These are phyloP conservation scores for Platismatia glauca DNA, from an alignment of 495 filamentous ascomycete species.

Conservation along the genomic window DNA sequence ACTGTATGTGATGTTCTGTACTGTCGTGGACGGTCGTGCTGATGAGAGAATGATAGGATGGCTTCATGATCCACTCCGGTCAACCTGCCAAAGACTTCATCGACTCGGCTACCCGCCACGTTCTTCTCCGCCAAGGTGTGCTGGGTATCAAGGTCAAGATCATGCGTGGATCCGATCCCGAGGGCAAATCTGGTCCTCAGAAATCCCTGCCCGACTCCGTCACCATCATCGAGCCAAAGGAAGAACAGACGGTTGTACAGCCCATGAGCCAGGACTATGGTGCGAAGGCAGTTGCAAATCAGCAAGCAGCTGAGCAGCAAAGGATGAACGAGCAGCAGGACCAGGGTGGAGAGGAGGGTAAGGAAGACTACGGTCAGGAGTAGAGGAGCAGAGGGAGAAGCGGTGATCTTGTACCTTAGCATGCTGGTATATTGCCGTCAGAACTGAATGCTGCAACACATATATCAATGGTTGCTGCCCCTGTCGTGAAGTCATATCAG, in stretches of 20 bases:
- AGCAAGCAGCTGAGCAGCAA: slow-evolving; percentile 72
- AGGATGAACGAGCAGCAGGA: slow-evolving; percentile 54
- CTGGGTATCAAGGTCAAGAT: slow-evolving; percentile 99
- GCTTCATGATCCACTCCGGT: slow-evolving; percentile 99
- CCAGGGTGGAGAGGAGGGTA: slow-evolving; percentile 30
- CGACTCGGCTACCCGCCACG: slow-evolving; percentile 94
- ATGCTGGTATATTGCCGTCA: neutral
- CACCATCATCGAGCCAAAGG: slow-evolving; percentile 99
- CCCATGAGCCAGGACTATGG: slow-evolving; percentile 97
- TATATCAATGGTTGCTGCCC: neutral
- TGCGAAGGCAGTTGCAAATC: slow-evolving; percentile 83
- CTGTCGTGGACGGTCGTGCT: neutral
- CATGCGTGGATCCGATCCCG: slow-evolving; percentile 98
- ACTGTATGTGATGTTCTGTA: slow-evolving; percentile 55
- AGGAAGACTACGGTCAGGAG: slow-evolving; percentile 28
- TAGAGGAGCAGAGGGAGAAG: slow-evolving; percentile 21
- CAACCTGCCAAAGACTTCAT: slow-evolving; percentile 99
- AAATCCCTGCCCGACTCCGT: slow-evolving; percentile 97
- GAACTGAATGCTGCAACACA: neutral
- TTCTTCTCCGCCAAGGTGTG: slow-evolving; percentile 98
- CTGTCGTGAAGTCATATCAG: neutral
- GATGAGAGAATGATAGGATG: slow-evolving; percentile 53
- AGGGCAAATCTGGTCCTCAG: slow-evolving; percentile 94
- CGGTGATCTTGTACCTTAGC: slow-evolving; percentile 2
- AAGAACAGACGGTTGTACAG: slow-evolving; percentile 87